Evolutionary conservation across 2,329 filamentous ascomycete genomes (phyloP), one percentile per base, ranked within the genome.

Genomic region (Fusarium sp.): DNA sequence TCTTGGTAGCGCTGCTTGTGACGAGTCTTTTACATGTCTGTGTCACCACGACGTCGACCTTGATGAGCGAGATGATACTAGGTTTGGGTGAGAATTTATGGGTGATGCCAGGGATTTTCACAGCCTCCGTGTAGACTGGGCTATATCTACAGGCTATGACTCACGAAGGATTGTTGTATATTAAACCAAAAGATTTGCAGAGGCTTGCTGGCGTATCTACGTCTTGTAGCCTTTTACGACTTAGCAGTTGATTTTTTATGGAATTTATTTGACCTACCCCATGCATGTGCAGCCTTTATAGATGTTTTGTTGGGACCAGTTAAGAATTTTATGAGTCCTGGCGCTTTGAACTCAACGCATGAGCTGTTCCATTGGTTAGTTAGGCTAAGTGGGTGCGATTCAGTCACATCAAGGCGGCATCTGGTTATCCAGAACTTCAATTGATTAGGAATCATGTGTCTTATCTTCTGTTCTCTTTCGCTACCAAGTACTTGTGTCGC

Each of bases 111-210:
- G 23, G 37, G 46, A 57, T 27, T 53, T 51, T 40, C 45, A 39
- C 30, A 53, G 20, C 20, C n/a, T 61, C 41, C 39, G 37, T 14
- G 19, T 19, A 49, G 47, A 46, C 37, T 46, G 65, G 58, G 58
- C 40, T 55, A 48, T n/a, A 27, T 23, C 65, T 46, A 20, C 41
- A 66, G 25, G 41, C 40, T 40, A 68, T 61, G 22, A 45, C 65
- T 57, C 40, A 32, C 48, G 20, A 17, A 56, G 61, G 65, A 62
- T 57, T 69, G 56, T 68, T 68, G 65, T 68, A 69, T 68, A 68
- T 52, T 68, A 69, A 68, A 65, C 50, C 23, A 48, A 51, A 65
- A 43, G 55, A 62, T 56, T 66, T 53, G 60, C 55, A 41, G 56
- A 44, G 62, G 61, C 51, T 40, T 47, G 27, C 20, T 44, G 50